Conservation (phyloP, 2,329 filamentous ascomycete genomes). For the Cytospora leucostoma region DNA sequence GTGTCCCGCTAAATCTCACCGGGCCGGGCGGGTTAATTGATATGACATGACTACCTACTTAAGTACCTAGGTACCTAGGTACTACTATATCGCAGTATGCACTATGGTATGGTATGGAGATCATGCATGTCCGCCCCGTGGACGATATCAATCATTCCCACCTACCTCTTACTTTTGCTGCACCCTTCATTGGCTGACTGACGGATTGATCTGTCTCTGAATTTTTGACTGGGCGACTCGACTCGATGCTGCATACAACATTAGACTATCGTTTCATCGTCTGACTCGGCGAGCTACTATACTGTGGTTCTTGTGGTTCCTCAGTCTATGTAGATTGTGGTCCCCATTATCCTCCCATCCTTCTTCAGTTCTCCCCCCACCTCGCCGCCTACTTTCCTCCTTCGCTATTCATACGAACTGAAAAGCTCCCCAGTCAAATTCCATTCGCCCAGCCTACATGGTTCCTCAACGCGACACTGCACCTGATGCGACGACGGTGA, state of each 20-base stretch:
- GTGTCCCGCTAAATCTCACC: too few species aligned
- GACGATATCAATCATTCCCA: neutral
- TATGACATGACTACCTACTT: too few species aligned
- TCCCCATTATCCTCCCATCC: constrained; percentile 1
- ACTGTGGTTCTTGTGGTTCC: neutral
- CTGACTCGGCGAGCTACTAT: constrained; percentile 11
- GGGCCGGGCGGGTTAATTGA: too few species aligned
- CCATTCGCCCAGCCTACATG: neutral
- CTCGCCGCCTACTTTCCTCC: neutral
- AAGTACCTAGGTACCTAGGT: too few species aligned
- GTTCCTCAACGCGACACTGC: neutral
- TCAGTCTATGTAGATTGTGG: neutral
- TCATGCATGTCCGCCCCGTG: neutral
- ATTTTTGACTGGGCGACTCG: neutral
- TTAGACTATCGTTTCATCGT: neutral
- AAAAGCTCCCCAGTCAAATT: neutral
- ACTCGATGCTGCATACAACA: neutral
- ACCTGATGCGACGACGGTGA: constrained; percentile 11
- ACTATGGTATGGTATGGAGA: too few species aligned
- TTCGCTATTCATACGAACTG: neutral
- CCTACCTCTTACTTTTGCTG: constrained; percentile 4
- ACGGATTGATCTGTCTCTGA: neutral
- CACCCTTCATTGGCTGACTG: constrained; percentile 8
- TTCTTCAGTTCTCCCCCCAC: neutral
- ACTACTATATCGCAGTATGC: too few species aligned